Percentiles rank a stretch among this genome's conserved stretches.
phyloP scores from a whole-genome alignment of 2,329 filamentous ascomycete genomes.

The Colletotrichum spinosum region DNA sequence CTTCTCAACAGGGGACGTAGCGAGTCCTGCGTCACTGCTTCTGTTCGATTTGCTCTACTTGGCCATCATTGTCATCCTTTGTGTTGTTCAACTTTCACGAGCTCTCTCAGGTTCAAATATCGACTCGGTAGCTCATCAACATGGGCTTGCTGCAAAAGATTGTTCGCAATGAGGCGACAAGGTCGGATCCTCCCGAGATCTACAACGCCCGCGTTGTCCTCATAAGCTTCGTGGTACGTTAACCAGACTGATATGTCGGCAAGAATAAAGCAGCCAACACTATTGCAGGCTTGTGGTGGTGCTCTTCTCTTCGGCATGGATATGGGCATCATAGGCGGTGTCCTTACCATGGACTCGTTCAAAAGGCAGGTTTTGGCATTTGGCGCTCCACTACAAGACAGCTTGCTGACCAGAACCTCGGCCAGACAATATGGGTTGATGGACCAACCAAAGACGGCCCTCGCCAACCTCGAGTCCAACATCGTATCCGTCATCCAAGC shows the following conservation, averaged over 20 bases:
- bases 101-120: too few species aligned
- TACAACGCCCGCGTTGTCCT: constrained; percentile 78
- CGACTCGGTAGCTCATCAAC: not conserved
- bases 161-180: constrained; percentile 71
- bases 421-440: constrained; percentile 42
- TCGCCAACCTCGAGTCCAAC: constrained; percentile 42
- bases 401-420: not conserved
- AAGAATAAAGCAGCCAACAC: not conserved
- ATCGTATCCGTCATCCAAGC: constrained; percentile 46
- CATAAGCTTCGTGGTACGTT: constrained; percentile 67
- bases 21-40: too few species aligned
- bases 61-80: too few species aligned
- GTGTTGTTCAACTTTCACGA: not conserved
- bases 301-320: constrained; percentile 44
- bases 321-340: constrained; percentile 45
- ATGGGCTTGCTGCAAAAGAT: constrained; percentile 46
- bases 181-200: constrained; percentile 73
- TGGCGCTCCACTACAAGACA: not conserved
- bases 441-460: constrained; percentile 18
- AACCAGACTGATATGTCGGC: not conserved
- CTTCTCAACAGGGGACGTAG: too few species aligned
- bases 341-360: constrained; percentile 44
- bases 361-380: not conserved
- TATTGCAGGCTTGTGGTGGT: constrained; percentile 19
- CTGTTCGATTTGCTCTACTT: too few species aligned